A percentile compares a stretch with the other conserved stretches of the same genome.
phyloP scores from a whole-genome alignment of 768 basidiomycete species.

The Xerocomus spinulosus region DNA sequence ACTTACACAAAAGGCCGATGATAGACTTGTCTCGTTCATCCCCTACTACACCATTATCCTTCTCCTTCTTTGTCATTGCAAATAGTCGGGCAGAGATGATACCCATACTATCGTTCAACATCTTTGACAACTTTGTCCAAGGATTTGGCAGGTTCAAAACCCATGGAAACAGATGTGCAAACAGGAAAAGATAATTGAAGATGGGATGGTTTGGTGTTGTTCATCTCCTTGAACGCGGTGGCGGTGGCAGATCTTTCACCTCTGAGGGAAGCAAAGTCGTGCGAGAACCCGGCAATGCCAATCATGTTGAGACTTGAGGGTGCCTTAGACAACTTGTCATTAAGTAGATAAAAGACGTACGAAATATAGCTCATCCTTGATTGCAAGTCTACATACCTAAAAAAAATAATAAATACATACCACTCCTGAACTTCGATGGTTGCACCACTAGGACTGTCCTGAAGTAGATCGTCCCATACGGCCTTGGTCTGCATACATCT shows the following conservation, averaged over 20 bases:
- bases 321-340: neutral
- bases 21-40: constrained; percentile 34
- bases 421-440: constrained; percentile 48
- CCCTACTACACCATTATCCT: constrained; percentile 23
- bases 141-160: constrained; percentile 32
- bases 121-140: constrained; percentile 22
- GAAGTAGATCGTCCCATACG: no score
- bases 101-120: constrained; percentile 28
- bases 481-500: no score
- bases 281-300: constrained; percentile 42
- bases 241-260: constrained; percentile 23
- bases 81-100: constrained; percentile 34
- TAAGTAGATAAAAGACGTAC: constrained; percentile 21
- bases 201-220: constrained; percentile 21
- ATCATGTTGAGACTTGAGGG: constrained; percentile 37
- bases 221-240: constrained; percentile 22
- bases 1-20: constrained; percentile 36
- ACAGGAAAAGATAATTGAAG: constrained; percentile 16
- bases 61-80: constrained; percentile 31
- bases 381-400: neutral
- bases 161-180: constrained; percentile 30
- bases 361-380: constrained; percentile 44
- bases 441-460: constrained; percentile 29
- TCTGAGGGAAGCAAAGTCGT: constrained; percentile 41
- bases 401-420: constrained; percentile 18